These are phyloP conservation scores for Hippophae rhamnoides DNA, from an alignment of 306 rosid genomes.

Conservation along the genomic window DNA sequence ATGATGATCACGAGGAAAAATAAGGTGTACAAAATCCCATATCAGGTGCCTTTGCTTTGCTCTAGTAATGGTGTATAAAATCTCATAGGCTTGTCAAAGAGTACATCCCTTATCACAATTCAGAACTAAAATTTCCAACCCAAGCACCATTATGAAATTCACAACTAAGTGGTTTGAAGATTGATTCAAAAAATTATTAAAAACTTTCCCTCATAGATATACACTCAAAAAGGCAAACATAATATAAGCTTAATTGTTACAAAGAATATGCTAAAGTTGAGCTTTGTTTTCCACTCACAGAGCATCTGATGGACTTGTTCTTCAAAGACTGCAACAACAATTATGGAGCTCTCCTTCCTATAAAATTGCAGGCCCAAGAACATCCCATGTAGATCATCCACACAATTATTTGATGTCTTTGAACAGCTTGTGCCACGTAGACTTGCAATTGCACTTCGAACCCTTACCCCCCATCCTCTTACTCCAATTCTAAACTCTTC, in stretches of 20 bases:
- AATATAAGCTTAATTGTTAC: slow-evolving; percentile 61
- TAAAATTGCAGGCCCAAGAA: slow-evolving; percentile 83
- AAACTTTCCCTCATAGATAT: slow-evolving; percentile 6
- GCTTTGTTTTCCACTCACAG: slow-evolving; percentile 97
- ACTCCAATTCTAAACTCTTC: slow-evolving; percentile 28
- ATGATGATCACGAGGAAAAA: too few species aligned
- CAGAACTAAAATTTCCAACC: slow-evolving; percentile 31
- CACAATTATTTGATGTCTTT: slow-evolving; percentile 97
- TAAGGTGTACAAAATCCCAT: too few species aligned
- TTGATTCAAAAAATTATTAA: slow-evolving; percentile 10
- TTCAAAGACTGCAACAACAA: slow-evolving; percentile 71
- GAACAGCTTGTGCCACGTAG: slow-evolving; percentile 75
- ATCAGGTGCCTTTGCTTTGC: too few species aligned
- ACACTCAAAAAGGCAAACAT: slow-evolving; percentile 7
- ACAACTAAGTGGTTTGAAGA: slow-evolving; percentile 12
- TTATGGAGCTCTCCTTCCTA: slow-evolving; percentile 85
- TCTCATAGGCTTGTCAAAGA: slow-evolving; percentile 2
- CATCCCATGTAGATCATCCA: slow-evolving; percentile 82
- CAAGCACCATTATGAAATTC: slow-evolving; percentile 24
- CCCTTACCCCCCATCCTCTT: slow-evolving; percentile 56
- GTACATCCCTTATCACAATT: slow-evolving; percentile 72
- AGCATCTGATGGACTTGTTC: slow-evolving; percentile 99
- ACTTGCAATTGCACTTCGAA: slow-evolving; percentile 85
- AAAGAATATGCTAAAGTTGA: slow-evolving; percentile 89
- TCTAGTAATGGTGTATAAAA: too few species aligned